Base-by-base conservation (phyloP, 2,329 filamentous ascomycete genomes). In the Septoria linicola region DNA sequence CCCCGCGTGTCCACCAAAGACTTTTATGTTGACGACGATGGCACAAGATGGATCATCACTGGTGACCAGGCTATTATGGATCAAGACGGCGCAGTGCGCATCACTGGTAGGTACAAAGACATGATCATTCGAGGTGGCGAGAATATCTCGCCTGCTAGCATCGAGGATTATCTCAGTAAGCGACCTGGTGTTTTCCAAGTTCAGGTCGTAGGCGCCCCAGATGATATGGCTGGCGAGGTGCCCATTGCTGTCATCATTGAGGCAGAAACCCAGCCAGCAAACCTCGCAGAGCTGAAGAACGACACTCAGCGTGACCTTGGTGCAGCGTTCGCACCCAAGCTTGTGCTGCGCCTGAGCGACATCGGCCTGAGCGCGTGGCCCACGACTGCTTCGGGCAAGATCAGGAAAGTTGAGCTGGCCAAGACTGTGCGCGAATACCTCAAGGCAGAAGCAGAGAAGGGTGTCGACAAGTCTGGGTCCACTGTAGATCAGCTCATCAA, bases 11-110 rank as follows among this genome's bases (percentile, higher is more conserved):
- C 57, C 5, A 53, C 43, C 7, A 53, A 58, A 20, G 56, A 58
- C 59, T 68, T 67, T 40, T 66, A 66, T 49, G 47, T 59, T n/a
- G 64, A 67, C 46, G 63, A 64, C 14, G 51, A 63, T 17, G 65
- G 63, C 21, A 49, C 70, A 76, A 61, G 83, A 53, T 89, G 86
- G 84, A 72, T 82, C 56, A 79, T 82, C 56, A 88, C 85, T 0
- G 85, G 85, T 13, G 79, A 82, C 51, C 76, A 81, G 58, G 78
- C 73, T 1, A 67, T 75, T 2, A 76, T 81, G 58, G 72, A 78
- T 39, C 61, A 69, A 1, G 69, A 73, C 7, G 72, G 71, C 5
- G 69, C 69, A 41, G 62, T 69, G 59, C 77, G 59, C 8, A 66
- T 69, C 30, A 61, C 58, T 20, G 65, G 67, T 8, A 54, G 66